Evolutionary conservation across 2,329 filamentous ascomycete genomes (phyloP).

Genomic region (Tolypocladium tundrense): DNA sequence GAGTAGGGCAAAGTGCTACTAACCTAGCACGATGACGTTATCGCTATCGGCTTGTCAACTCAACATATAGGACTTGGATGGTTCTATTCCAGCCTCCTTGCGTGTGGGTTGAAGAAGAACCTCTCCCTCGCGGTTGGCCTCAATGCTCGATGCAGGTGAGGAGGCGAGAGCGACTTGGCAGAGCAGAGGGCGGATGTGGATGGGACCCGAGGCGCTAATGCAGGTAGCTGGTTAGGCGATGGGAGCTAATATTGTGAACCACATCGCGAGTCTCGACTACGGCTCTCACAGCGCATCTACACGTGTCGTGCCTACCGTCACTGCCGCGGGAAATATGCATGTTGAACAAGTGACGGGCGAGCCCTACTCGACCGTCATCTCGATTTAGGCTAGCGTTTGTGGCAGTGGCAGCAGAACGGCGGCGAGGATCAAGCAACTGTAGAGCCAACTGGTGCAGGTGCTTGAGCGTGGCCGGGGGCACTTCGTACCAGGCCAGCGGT

Average conservation of each 20-base stretch:
- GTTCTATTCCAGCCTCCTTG: too few relatives aligned
- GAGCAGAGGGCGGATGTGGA: not conserved
- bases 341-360: not conserved
- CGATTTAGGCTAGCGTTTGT: not conserved
- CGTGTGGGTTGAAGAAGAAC: not conserved
- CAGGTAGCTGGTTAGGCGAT: not conserved
- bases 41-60: not conserved
- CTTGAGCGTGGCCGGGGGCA: not conserved
- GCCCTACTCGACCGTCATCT: not conserved
- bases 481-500: not conserved
- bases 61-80: not conserved
- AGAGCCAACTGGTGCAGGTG: too few relatives aligned
- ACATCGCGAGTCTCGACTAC: not conserved
- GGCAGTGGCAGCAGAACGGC: not conserved
- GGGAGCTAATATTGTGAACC: not conserved
- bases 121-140: not conserved
- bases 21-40: not conserved
- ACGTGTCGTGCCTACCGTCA: not conserved
- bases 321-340: not conserved
- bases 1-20: not conserved
- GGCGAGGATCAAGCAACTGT: not conserved
- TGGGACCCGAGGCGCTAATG: not conserved
- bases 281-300: not conserved
- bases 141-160: not conserved
- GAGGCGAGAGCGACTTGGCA: not conserved